Base-by-base conservation (phyloP, 495 filamentous ascomycete genomes). In the Hypomontagnella submonticulosa region DNA sequence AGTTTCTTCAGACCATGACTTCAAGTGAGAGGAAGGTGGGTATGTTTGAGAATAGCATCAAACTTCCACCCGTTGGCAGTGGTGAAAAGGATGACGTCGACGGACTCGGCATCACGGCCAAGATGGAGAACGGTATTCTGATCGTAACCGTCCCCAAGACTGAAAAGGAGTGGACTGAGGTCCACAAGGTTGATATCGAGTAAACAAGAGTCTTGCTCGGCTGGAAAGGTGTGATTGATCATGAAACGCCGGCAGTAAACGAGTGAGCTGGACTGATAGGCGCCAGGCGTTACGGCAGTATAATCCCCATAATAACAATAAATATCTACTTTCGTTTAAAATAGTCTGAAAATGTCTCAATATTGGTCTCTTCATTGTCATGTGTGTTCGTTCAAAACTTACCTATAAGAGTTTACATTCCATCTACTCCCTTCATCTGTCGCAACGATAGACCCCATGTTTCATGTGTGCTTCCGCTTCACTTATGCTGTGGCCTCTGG, bases 11-110 rank as follows among this genome's bases (percentile, higher is more conserved):
- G 71, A 82, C 82, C 4, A 73, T 95, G 37, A 12, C 71, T 20
- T 84, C 80, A 2, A 81, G 84, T 63, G 90, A 92, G 81, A 81
- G 90, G 16, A 81, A 85, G 71, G 82, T 90, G 1, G 91, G 91
- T 0, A 77, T 89, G 8, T 95, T 95, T 67, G 87, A 92, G 74
- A 80, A 88, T 57, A 88, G 84, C 69, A 75, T 94, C 18, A 79
- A 83, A 41, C 74, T 93, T 37, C 79, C 79, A 10, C 80, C 79
- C 16, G 68, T 49, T 20, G 73, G 62, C 32, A 71, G 68, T 27
- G 73, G 76, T 12, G 82, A 82, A 11, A 85, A 88, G 54, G 89
- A 87, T 8, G 77, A 82, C 66, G 80, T 93, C 2, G 85, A 90
- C 69, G 79, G 79, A 0, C 84, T 89, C 57, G 77, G 69, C 10